These are phyloP conservation scores for Tolypocladium album DNA, from an alignment of 2,329 filamentous ascomycete genomes.

Conservation along the genomic window DNA sequence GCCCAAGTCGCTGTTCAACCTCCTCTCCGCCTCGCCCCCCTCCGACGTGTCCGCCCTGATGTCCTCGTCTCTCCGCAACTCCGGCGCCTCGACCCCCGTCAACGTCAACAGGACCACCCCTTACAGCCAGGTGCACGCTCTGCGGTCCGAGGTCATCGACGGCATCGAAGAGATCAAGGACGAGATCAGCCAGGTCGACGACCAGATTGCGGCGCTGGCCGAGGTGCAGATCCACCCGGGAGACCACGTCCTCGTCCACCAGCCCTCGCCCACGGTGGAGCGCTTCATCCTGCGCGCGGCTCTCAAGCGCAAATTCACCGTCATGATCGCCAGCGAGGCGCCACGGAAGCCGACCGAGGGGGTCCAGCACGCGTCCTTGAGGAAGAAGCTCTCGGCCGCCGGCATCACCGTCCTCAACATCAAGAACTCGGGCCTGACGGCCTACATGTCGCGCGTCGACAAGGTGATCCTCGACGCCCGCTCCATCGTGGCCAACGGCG, in stretches of 20 bases:
- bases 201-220: constrained; percentile 81
- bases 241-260: constrained; percentile 84
- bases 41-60: constrained; percentile 22
- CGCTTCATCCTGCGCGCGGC: constrained; percentile 83
- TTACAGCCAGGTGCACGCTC: constrained; percentile 48
- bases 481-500: constrained; percentile 79
- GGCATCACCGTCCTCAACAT: constrained; percentile 79
- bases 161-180: constrained; percentile 95
- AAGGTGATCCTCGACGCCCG: constrained; percentile 89
- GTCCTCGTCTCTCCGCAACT: constrained; percentile 36
- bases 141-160: constrained; percentile 84
- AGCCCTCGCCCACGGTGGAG: constrained; percentile 77
- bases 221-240: constrained; percentile 89
- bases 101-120: constrained; percentile 20
- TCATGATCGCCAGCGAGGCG: constrained; percentile 67
- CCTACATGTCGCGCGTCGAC: constrained; percentile 90
- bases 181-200: constrained; percentile 84
- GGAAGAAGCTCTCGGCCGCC: constrained; percentile 65
- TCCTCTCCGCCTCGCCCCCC: constrained; percentile 63
- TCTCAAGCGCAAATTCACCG: constrained; percentile 81
- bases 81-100: constrained; percentile 39
- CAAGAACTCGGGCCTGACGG: constrained; percentile 75
- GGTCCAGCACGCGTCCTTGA: constrained; percentile 43
- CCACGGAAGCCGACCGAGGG: constrained; percentile 25
- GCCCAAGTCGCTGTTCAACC: constrained; percentile 74